Evolutionary conservation across 768 basidiomycete genomes (phyloP).

Genomic region (Boletus rex-veris): DNA sequence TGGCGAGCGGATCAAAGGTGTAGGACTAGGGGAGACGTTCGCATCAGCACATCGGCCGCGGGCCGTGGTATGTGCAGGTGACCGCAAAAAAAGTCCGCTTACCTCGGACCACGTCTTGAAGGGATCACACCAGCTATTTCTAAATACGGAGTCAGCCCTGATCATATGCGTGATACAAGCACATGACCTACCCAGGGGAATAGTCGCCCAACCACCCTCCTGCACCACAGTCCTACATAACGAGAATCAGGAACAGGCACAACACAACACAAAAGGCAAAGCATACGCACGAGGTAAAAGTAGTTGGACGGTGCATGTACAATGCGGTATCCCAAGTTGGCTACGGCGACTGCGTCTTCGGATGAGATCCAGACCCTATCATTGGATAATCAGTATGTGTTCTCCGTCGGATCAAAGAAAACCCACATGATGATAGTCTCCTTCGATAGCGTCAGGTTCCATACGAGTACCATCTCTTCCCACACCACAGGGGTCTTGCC

Average conservation of each 20-base stretch:
- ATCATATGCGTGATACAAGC: not conserved
- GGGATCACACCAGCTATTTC: slow-evolving; percentile 48
- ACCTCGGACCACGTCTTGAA: slow-evolving; percentile 53
- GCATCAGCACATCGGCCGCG: no score
- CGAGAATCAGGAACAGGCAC: not conserved
- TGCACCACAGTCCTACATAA: slow-evolving; percentile 41
- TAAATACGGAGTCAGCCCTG: slow-evolving; percentile 10
- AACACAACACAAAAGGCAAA: not conserved
- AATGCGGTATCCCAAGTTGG: slow-evolving; percentile 39
- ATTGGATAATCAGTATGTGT: not conserved
- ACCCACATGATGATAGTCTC: slow-evolving; percentile 42
- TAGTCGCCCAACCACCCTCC: slow-evolving; percentile 43
- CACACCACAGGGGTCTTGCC: slow-evolving; percentile 82
- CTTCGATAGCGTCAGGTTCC: slow-evolving; percentile 38
- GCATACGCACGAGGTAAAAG: slow-evolving; percentile 44
- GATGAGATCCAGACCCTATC: slow-evolving; percentile 47
- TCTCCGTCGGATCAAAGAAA: not conserved
- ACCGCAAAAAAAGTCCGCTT: slow-evolving; percentile 8
- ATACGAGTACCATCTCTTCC: slow-evolving; percentile 58
- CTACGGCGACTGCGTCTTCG: slow-evolving; percentile 37
- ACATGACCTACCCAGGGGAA: slow-evolving; percentile 29
- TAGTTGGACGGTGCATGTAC: slow-evolving; percentile 49
- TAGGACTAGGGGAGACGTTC: slow-evolving; percentile 31
- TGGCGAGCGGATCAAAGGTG: slow-evolving; percentile 48
- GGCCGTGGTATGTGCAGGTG: no score